Evolutionary conservation across 2,329 filamentous ascomycete species (phyloP), one percentile per base, ranked within the genome.

Genomic region (Cladophialophora immunda): DNA sequence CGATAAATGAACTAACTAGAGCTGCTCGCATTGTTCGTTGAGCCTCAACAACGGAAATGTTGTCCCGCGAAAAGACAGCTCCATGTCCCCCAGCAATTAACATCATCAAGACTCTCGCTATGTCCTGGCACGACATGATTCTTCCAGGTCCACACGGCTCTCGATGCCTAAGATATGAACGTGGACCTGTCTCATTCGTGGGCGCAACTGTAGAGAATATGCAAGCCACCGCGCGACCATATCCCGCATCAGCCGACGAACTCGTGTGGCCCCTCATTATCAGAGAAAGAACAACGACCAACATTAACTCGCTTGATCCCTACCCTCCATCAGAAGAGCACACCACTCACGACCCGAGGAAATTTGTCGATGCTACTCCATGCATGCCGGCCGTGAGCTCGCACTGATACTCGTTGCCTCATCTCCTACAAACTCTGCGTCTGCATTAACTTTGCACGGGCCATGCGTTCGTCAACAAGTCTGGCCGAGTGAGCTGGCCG

Each of bases 221-320:
- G 54, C 54, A 57, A 57, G 54, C 32, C 8, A 57, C 54, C 54
- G 3, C 1, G n/a, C n/a, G n/a, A 57, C 29, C 19, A 27, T 57
- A 32, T 57, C 54, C 27, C 11, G 54, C 54, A 57, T 57, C 29
- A 32, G 27, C 54, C 54, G 17, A 38, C 54, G n/a, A 22, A 17
- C 32, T 32, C 54, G 54, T 22, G 22, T 57, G 27, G 27, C 54
- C 54, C 54, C 54, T 57, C 54, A 53, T 38, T 57, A n/a, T 57
- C 54, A 57, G 54, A 57, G 54, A 57, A 32, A n/a, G n/a, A n/a
- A n/a, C 54, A 32, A 57, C 54, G 54, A 38, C 54, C 54, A 57
- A 36, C 54, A 32, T 57, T 32, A 32, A 57, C 22, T 57, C 27
- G 54, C 54, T 57, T 15, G 27, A 53, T 53, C n/a, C 50, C 50